Base-by-base conservation (phyloP, 352 stramenopile species). In the Phytophthora tentaculata region DNA sequence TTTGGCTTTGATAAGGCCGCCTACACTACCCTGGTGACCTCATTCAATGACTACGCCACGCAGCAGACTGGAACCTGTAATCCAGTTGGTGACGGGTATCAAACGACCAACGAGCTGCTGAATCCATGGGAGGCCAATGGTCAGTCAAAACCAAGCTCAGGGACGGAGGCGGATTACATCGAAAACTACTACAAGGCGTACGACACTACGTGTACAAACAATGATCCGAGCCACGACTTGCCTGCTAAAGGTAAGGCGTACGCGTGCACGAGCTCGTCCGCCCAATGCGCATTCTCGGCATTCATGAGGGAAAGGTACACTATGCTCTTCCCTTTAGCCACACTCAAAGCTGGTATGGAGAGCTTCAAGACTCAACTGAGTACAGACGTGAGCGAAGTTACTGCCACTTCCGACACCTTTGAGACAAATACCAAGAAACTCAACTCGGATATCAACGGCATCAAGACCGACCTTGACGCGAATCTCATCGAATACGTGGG, bases 401-500 rank as follows among this genome's bases (percentile, higher is more conserved):
- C 59, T 0, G 48, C 49, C 2, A 82, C 72, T 41, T 80, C 73
- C 1, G 37, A 28, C 29, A 65, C 58, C 2, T 91, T 91, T 54
- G 81, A 83, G 61, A 51, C 14, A 13, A 83, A 91, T 19, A 86
- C 73, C 7, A 79, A 45, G 9, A 37, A 52, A 12, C 56, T 90
- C 16, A 72, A 79, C 29, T 16, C 16, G 16, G 77, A 55, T n/a
- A 78, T 92, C 52, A 64, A 67, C 37, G 65, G 17, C 12, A 88
- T 92, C 59, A 77, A 81, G 48, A 49, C 6, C 10, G 52, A 80
- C 17, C 72, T 92, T 13, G 56, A 85, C 22, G 58, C 19, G 47
- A 77, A 51, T 20, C 65, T 92, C 35, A 78, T 92, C 68, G 62
- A 76, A 55, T 82, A 85, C 39, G 84, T 90, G 6, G 57, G 67